These are phyloP conservation scores for Xylogone sp. DNA, from an alignment of 2,329 filamentous ascomycete genomes.

Conservation along the genomic window DNA sequence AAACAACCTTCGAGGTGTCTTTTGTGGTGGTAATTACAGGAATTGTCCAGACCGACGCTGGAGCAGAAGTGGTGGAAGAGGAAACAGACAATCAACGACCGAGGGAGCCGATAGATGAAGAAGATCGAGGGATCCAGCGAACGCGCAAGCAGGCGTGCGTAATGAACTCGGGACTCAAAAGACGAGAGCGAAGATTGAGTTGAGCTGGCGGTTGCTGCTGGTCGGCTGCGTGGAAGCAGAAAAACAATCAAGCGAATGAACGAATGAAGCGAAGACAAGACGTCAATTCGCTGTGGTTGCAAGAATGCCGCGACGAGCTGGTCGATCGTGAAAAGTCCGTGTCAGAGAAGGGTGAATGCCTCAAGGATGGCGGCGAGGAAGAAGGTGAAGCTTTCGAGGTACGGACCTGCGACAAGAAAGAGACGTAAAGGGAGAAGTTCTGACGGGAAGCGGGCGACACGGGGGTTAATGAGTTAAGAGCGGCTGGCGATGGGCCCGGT, in stretches of 20 bases:
- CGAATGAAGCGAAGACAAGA: not conserved
- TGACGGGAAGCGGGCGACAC: constrained; percentile 21
- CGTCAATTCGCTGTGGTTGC: not conserved
- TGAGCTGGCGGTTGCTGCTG: not conserved
- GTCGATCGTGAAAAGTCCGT: constrained; percentile 4
- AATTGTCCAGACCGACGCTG: not conserved
- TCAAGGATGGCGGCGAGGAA: constrained; percentile 5
- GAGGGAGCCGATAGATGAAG: constrained; percentile 8
- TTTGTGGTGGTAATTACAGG: not conserved
- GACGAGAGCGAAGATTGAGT: constrained; percentile 4
- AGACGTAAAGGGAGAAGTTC: constrained; percentile 24
- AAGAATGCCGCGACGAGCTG: constrained; percentile 1
- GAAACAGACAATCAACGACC: constrained; percentile 5
- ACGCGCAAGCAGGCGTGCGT: constrained; percentile 11
- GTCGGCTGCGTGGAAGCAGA: not conserved
- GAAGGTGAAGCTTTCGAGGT: constrained; percentile 26
- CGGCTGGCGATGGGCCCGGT: not conserved
- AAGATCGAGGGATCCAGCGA: constrained; percentile 4
- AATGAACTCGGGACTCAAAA: too few species aligned
- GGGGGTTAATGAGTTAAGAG: constrained; percentile 22
- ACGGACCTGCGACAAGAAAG: constrained; percentile 30
- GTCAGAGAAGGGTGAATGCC: not conserved
- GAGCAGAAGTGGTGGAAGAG: not conserved
- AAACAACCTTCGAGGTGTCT: constrained; percentile 8
- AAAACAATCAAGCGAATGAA: not conserved